These are phyloP conservation scores for Boletus eberwhitei DNA, from an alignment of 768 basidiomycete species.

Conservation along the genomic window DNA sequence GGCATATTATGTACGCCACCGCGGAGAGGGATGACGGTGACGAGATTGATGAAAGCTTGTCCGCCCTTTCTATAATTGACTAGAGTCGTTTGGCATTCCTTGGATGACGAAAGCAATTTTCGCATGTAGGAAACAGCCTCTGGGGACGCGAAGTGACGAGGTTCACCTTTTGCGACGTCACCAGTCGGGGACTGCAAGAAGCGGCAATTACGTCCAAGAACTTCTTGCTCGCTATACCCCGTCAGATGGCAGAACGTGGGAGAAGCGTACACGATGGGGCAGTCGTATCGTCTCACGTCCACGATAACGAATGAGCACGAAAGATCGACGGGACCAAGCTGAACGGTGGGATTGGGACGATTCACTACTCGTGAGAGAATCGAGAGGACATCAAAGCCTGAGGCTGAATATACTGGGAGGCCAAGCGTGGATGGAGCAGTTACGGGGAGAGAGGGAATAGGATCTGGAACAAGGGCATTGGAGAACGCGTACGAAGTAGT, in stretches of 20 bases:
- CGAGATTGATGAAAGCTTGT: constrained; percentile 84
- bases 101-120: constrained; percentile 62
- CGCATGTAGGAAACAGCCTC: constrained; percentile 65
- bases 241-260: constrained; percentile 78
- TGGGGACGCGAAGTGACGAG: constrained; percentile 59
- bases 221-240: constrained; percentile 69
- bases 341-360: constrained; percentile 69
- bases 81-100: constrained; percentile 86
- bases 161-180: constrained; percentile 47
- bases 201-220: constrained; percentile 87
- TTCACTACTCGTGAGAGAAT: constrained; percentile 75
- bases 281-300: constrained; percentile 77
- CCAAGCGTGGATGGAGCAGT: constrained; percentile 32
- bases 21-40: constrained; percentile 83
- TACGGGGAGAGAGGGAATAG: constrained; percentile 4
- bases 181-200: constrained; percentile 82
- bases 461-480: neutral
- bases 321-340: constrained; percentile 88
- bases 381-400: constrained; percentile 87
- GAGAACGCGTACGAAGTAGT: constrained; percentile 3
- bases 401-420: constrained; percentile 77
- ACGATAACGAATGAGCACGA: constrained; percentile 90
- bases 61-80: constrained; percentile 89
- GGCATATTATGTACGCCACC: constrained; percentile 49
- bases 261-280: constrained; percentile 88